These are phyloP conservation scores for Amorphotheca resinae DNA, from an alignment of 495 filamentous ascomycete genomes.

Conservation along the genomic window DNA sequence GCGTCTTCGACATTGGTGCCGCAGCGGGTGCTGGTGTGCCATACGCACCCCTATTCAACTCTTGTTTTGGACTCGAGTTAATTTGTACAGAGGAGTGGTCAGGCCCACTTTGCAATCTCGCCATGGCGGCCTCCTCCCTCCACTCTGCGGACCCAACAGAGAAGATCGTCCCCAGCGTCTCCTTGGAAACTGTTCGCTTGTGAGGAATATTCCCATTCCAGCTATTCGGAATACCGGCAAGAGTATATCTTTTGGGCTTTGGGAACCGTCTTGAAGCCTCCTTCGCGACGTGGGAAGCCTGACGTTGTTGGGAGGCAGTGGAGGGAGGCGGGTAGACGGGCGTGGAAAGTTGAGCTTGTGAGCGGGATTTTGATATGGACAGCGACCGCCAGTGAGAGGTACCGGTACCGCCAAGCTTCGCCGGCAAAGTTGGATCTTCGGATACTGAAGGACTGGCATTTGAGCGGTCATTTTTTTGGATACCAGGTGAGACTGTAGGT, in stretches of 20 bases:
- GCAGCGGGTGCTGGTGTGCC: not conserved
- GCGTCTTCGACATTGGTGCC: not conserved
- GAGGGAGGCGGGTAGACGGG: conserved; percentile 11
- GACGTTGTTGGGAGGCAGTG: conserved; percentile 1
- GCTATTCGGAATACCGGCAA: conserved; percentile 10
- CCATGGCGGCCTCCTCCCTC: conserved; percentile 11
- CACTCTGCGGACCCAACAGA: conserved; percentile 16
- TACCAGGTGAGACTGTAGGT: not conserved
- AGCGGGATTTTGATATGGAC: not conserved
- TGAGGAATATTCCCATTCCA: not conserved
- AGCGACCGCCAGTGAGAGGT: not conserved
- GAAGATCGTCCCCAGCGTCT: conserved; percentile 20
- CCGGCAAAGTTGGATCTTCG: not conserved
- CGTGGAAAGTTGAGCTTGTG: not conserved
- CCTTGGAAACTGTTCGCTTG: conserved; percentile 7
- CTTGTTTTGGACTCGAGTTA: not conserved
- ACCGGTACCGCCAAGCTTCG: not conserved
- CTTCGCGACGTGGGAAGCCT: conserved; percentile 5
- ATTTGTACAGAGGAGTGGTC: not conserved
- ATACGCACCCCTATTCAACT: not conserved
- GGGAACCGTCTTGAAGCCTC: conserved; percentile 6
- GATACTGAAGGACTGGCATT: not conserved
- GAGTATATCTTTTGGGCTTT: conserved; percentile 10
- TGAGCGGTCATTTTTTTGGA: not conserved
- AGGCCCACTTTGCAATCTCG: conserved; percentile 9